Evolutionary conservation across 2,329 filamentous ascomycete species (phyloP).

Genomic region (Scytalidium lignicola): DNA sequence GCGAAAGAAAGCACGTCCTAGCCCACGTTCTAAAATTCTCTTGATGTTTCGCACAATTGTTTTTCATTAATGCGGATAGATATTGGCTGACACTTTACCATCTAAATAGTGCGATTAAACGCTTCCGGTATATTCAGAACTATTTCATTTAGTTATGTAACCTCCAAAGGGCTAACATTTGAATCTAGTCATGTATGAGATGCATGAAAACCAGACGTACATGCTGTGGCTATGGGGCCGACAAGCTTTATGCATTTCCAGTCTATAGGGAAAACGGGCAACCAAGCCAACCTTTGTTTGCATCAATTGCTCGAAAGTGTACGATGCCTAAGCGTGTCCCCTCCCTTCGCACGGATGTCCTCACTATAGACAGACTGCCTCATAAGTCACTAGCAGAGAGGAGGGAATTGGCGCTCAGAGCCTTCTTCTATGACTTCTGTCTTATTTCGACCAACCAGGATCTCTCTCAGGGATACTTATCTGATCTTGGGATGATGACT

Average conservation of each 20-base stretch:
- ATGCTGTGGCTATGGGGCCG: constrained; percentile 13
- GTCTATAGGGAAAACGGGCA: neutral
- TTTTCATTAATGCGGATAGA: neutral
- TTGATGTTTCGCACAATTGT: no score
- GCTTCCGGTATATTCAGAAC: constrained; percentile 14
- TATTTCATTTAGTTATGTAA: neutral
- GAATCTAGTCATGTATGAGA: constrained; percentile 16
- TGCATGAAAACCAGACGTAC: constrained; percentile 14
- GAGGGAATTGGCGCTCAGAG: constrained; percentile 11
- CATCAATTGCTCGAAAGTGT: constrained; percentile 18
- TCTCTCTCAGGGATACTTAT: constrained; percentile 16
- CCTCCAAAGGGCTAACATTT: neutral
- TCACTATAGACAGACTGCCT: constrained; percentile 14
- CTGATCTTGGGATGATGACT: constrained; percentile 12
- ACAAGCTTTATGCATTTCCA: constrained; percentile 3
- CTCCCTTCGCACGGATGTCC: constrained; percentile 12
- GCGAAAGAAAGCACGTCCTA: constrained; percentile 15
- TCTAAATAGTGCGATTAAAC: constrained; percentile 16
- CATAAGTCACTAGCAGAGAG: constrained; percentile 12
- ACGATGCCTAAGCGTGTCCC: constrained; percentile 12
- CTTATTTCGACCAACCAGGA: constrained; percentile 12
- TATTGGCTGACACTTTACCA: neutral
- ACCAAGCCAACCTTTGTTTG: neutral
- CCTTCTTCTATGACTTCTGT: constrained; percentile 22
- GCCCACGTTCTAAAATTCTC: neutral